Evolutionary conservation across 176 grass and related monocot species (phyloP), one percentile per base, ranked within the genome.

Genomic region (Olyra latifolia): DNA sequence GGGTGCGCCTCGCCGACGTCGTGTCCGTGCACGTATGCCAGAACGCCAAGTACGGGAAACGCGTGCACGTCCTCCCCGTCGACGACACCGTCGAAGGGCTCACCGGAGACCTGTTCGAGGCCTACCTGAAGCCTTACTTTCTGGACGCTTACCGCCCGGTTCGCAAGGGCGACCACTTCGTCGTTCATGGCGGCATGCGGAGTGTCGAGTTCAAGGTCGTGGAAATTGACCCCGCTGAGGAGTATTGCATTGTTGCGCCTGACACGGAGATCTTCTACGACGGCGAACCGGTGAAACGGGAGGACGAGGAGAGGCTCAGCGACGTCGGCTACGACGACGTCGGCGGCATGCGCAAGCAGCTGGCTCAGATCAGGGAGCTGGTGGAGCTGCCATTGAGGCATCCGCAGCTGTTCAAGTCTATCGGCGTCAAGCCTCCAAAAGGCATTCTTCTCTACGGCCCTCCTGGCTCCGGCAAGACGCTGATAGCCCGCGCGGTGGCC

Each of bases 351-450:
- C 68, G 88, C 6, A 91, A 91, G 83, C 92, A 91, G 63, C 43
- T 91, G 58, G 89, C 74, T 0, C 82, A 91, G 22, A 94, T 94
- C 38, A 35, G 91, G 62, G 91, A 88, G 75, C 72, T 91, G 0
- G 88, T 91, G 9, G 92, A 94, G 71, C 57, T 94, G 16, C 86
- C 92, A 11, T 74, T 91, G 3, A 81, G 86, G 42, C 92, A 91
- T 54, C 92, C 88, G 1, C 70, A 94, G 62, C 50, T 89, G 1
- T 91, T 94, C 85, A 94, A 84, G 55, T 65, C 70, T 1, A 88
- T 94, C 15, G 86, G 92, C n/a, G 92, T 91, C 14, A 94, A 94
- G 65, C 88, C 88, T 8, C 83, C 83, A 1, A 94, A 88, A 56
- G 91, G 91, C 1, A 91, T 94, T 39, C 68, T 91, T 13, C 23